A percentile compares a stretch with the other conserved stretches of the same genome.
These are phyloP conservation scores for Pholiota adiposa DNA, from an alignment of 1,284 basidiomycete genomes.

Conservation along the genomic window DNA sequence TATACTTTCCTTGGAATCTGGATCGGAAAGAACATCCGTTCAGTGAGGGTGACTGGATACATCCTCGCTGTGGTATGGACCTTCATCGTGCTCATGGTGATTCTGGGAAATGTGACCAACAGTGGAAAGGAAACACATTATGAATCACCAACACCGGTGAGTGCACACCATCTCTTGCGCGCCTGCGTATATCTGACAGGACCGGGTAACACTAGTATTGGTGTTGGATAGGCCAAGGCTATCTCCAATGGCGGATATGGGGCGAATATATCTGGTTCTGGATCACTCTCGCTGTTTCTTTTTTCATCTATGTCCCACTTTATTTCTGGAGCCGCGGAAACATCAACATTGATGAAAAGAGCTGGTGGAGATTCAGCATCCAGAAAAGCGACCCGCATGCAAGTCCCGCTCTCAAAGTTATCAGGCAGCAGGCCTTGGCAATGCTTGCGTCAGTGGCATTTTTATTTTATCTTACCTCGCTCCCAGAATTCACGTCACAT, in stretches of 20 bases:
- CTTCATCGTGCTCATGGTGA: conserved; percentile 38
- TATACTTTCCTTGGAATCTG: conserved; percentile 43
- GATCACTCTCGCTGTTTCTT: conserved; percentile 39
- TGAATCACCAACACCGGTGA: conserved; percentile 40
- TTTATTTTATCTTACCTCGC: neutral
- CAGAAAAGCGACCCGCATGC: conserved; percentile 20
- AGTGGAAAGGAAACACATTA: conserved; percentile 26
- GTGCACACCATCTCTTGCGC: conserved; percentile 18
- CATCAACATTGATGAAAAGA: conserved; percentile 34
- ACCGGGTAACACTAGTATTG: conserved; percentile 34
- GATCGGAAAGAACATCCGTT: conserved; percentile 31
- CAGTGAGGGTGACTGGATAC: conserved; percentile 27
- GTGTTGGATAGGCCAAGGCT: conserved; percentile 47
- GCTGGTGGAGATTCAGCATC: conserved; percentile 40
- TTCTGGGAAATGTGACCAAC: conserved; percentile 33
- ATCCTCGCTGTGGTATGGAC: conserved; percentile 38
- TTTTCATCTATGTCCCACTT: conserved; percentile 39
- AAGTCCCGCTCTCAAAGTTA: conserved; percentile 14
- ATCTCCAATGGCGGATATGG: conserved; percentile 34
- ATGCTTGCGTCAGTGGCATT: conserved; percentile 35
- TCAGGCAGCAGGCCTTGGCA: conserved; percentile 28
- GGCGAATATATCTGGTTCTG: conserved; percentile 52
- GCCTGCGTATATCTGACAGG: neutral
- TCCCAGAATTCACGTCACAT: neutral
- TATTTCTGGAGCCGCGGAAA: conserved; percentile 44